Base-by-base conservation (phyloP, 2,329 filamentous ascomycete genomes). In the Taxawa tesnikishii region DNA sequence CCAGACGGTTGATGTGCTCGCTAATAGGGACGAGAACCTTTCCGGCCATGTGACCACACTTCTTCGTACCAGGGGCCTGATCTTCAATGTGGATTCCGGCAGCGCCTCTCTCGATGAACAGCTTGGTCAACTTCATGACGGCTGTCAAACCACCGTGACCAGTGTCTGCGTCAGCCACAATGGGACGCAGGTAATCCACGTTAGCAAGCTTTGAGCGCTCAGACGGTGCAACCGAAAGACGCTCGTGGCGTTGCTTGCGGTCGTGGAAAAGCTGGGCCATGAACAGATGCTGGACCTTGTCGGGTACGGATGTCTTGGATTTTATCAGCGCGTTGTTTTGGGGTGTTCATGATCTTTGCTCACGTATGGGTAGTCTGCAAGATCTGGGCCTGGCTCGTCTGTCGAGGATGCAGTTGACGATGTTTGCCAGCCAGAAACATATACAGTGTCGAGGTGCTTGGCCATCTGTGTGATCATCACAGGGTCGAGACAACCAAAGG, bases 391-490 rank as follows among this genome's bases (percentile, higher is more conserved):
- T 15, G 90, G 90, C 66, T 98, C 90, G 49, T 98, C 85, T 5
- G 87, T 88, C 2, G 85, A 74, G 3, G 88, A 94, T 30, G 90
- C 90, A 6, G 90, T 98, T 15, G 87, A 94, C 2, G 88, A 96
- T 43, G 83, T 94, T 63, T 98, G 90, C 90, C 90, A 98, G 43
- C 90, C 90, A 33, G 90, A 96, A 40, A 98, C 90, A 58, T 98
- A 98, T 55, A 98, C 83, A 19, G 90, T 98, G 55, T 98, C 90
- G 40, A 98, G 71, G 59, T 92, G 96, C 63, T 96, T 94, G 49
- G 88, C 88, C 90, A 98, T 98, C 60, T 98, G 90, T 16, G 90
- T 96, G 55, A 98, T 73, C 83, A 94, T 94, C 35, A 93, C 94
- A 8, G 90, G 90, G 55, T 98, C 90, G 43, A 98, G 70, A 63